Conservation (phyloP, 2,329 filamentous ascomycete genomes). For the Paraphaeosphaeria minitans region DNA sequence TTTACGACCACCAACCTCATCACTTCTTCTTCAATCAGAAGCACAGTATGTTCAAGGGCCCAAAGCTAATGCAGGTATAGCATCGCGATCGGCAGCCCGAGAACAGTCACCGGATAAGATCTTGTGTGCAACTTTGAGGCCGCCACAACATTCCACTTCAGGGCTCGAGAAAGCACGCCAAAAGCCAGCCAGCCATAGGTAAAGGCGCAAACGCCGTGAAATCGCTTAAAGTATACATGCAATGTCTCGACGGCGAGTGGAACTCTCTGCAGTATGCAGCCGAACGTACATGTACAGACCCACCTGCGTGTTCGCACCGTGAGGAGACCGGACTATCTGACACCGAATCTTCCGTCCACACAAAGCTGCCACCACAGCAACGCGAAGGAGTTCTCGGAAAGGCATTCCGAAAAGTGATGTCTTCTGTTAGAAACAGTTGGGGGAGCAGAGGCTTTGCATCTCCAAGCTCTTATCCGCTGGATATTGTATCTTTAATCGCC, state of each 20-base stretch:
- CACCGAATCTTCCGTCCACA: slow-evolving; percentile 24
- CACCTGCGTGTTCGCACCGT: slow-evolving; percentile 1
- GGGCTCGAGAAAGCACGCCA: neutral
- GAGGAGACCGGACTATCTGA: slow-evolving; percentile 18
- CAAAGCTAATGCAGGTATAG: neutral
- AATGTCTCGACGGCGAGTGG: neutral
- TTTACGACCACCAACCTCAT: neutral
- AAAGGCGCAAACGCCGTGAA: neutral
- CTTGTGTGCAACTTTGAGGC: neutral
- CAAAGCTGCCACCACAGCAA: neutral
- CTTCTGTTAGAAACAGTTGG: slow-evolving; percentile 6
- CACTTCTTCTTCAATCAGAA: neutral
- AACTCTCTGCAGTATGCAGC: neutral
- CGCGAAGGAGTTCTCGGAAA: slow-evolving; percentile 11
- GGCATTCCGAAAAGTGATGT: slow-evolving; percentile 10
- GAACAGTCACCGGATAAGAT: neutral
- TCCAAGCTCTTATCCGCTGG: neutral
- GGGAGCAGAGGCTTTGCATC: neutral
- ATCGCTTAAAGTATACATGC: too few species aligned
- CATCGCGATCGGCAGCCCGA: neutral
- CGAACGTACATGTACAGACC: neutral
- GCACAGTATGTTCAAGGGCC: neutral
- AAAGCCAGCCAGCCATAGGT: neutral
- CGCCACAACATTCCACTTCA: neutral
- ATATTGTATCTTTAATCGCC: neutral